Percentiles rank a stretch among this genome's conserved stretches.
These are phyloP conservation scores for Neltuma alba DNA, from an alignment of 306 rosid genomes.

Conservation along the genomic window DNA sequence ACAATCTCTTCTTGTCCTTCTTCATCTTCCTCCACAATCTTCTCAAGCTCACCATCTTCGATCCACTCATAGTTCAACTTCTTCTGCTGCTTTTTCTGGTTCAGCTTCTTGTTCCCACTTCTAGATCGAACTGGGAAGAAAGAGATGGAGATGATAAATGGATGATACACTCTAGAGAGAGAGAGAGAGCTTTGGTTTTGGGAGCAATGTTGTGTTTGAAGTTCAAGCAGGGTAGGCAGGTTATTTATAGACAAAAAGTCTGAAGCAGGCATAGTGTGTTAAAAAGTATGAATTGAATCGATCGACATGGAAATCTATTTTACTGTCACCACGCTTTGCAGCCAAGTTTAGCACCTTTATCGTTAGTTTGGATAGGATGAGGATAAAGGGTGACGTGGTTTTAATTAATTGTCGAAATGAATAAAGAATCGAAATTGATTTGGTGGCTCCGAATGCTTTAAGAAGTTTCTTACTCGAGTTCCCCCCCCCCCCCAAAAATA, in stretches of 20 bases:
- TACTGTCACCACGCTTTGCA: background rate
- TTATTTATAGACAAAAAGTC: background rate
- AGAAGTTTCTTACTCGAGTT: too few relatives aligned
- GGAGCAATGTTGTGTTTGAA: background rate
- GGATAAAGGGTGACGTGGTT: background rate
- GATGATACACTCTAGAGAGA: too few relatives aligned
- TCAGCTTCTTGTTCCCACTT: too few relatives aligned
- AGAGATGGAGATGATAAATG: too few relatives aligned
- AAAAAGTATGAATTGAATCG: background rate
- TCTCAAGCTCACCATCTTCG: constrained; percentile 46
- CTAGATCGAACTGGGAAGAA: too few relatives aligned
- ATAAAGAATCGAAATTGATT: background rate
- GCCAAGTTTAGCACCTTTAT: background rate
- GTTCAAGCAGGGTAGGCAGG: too few relatives aligned
- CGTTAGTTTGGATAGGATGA: background rate
- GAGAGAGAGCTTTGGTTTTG: background rate
- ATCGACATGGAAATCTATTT: background rate
- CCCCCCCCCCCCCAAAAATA: too few relatives aligned
- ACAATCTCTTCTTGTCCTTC: constrained; percentile 50
- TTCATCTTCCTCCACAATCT: constrained; percentile 57
- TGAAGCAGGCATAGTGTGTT: background rate
- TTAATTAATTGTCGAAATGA: background rate
- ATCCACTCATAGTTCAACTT: background rate
- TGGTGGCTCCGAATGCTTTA: too few relatives aligned
- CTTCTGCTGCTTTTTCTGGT: too few relatives aligned